phyloP scores from a whole-genome alignment of 768 basidiomycete genomes.

The Trametes gibbosa region DNA sequence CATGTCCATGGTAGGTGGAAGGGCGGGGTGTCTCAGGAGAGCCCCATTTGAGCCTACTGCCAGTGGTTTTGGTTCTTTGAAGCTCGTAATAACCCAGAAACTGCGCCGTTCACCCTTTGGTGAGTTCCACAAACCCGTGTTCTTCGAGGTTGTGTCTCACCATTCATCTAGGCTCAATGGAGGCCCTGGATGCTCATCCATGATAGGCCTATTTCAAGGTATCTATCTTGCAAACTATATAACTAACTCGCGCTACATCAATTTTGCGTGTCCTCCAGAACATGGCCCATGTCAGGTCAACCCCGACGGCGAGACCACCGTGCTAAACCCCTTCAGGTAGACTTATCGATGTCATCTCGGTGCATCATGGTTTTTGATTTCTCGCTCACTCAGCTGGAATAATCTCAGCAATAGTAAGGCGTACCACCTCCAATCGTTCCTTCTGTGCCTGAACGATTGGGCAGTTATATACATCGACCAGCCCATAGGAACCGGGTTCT shows the following conservation, averaged over 20 bases:
- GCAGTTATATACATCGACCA: conserved; percentile 74
- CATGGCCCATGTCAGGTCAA: conserved; percentile 64
- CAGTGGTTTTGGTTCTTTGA: conserved; percentile 81
- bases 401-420: conserved; percentile 59
- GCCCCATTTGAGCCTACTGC: neutral
- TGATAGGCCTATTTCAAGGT: conserved; percentile 67
- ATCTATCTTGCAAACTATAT: neutral
- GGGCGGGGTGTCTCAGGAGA: neutral
- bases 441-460: neutral
- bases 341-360: too few species aligned
- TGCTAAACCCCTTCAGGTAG: conserved; percentile 60
- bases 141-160: too few species aligned
- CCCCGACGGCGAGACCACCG: conserved; percentile 48
- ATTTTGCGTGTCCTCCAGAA: conserved; percentile 34
- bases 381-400: conserved; percentile 52
- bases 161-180: conserved; percentile 29
- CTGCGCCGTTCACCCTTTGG: conserved; percentile 68
- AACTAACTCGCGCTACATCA: neutral
- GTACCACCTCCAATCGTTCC: neutral
- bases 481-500: conserved; percentile 66
- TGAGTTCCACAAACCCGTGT: conserved; percentile 17
- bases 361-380: neutral
- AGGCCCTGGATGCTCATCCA: conserved; percentile 38
- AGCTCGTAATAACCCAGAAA: conserved; percentile 54
- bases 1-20: conserved; percentile 50